These are phyloP conservation scores for Candida buenavistaensis DNA, from an alignment of 1,139 yeast species.

Conservation along the genomic window DNA sequence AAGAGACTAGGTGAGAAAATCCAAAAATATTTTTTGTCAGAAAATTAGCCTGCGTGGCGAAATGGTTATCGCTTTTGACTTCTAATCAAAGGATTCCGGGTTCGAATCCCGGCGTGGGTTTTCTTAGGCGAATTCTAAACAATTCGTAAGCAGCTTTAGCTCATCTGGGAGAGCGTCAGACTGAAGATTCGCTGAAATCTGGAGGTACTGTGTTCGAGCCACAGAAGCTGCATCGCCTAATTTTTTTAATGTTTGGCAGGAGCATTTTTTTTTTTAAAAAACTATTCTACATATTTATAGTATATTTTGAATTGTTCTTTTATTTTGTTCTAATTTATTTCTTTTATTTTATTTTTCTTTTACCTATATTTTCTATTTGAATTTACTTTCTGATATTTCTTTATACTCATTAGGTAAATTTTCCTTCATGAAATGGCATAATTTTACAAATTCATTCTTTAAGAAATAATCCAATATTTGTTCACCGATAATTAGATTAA, in stretches of 20 bases:
- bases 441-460: slow-evolving; percentile 26
- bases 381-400: slow-evolving; percentile 1
- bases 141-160: slow-evolving; percentile 50
- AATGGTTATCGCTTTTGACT: slow-evolving; percentile 52
- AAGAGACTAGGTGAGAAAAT: no score
- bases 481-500: slow-evolving; percentile 40
- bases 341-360: neutral
- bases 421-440: slow-evolving; percentile 20
- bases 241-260: no score
- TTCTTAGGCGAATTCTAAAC: no score
- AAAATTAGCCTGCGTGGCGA: slow-evolving; percentile 46
- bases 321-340: neutral
- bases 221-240: slow-evolving; percentile 44
- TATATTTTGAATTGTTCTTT: neutral
- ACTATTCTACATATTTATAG: neutral
- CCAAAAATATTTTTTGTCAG: neutral
- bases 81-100: slow-evolving; percentile 51
- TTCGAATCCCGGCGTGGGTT: slow-evolving; percentile 52
- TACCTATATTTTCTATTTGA: neutral
- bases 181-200: slow-evolving; percentile 42
- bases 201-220: slow-evolving; percentile 61
- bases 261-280: neutral
- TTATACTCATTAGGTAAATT: slow-evolving; percentile 11
- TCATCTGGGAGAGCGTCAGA: slow-evolving; percentile 59
- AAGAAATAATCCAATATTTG: slow-evolving; percentile 33